A percentile compares a stretch with the other conserved stretches of the same genome.
Conservation (phyloP, 2,329 filamentous ascomycete genomes). For the Sclerotinia subarctica region DNA sequence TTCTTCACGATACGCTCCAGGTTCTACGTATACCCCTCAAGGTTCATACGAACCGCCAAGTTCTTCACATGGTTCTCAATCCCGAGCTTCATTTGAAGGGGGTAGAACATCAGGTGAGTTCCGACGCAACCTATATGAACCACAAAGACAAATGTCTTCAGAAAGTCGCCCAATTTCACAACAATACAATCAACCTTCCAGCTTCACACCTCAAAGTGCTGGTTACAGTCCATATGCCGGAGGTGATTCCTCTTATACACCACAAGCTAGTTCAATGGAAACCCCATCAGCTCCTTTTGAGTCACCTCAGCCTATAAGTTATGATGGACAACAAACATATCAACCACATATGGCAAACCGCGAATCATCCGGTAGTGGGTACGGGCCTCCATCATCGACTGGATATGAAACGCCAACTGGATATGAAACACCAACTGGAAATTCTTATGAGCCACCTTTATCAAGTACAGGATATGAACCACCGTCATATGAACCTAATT, state of each 20-base stretch:
- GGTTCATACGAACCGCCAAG: constrained; percentile 29
- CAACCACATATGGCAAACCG: constrained; percentile 25
- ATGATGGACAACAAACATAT: constrained; percentile 21
- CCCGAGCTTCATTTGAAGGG: constrained; percentile 43
- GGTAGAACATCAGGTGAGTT: constrained; percentile 47
- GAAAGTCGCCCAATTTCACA: constrained; percentile 40
- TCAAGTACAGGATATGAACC: constrained; percentile 33
- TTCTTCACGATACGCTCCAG: constrained; percentile 38
- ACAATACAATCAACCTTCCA: constrained; percentile 34
- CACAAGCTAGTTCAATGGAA: neutral
- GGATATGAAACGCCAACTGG: constrained; percentile 30
- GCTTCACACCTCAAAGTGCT: constrained; percentile 28
- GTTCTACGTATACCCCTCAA: constrained; percentile 29
- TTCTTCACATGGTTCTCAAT: constrained; percentile 36
- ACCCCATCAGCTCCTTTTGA: neutral
- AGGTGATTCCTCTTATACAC: constrained; percentile 16
- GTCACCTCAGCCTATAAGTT: constrained; percentile 29
- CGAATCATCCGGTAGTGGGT: constrained; percentile 37
- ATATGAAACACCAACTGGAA: constrained; percentile 30
- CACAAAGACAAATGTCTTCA: constrained; percentile 42
- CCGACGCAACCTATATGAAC: constrained; percentile 43
- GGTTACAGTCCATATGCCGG: constrained; percentile 28
- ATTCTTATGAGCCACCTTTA: constrained; percentile 32
- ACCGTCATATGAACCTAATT: constrained; percentile 54
- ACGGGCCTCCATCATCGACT: constrained; percentile 37